These are phyloP conservation scores for Yarrowia alimentaria DNA, from an alignment of 805 yeast genomes.

Conservation along the genomic window DNA sequence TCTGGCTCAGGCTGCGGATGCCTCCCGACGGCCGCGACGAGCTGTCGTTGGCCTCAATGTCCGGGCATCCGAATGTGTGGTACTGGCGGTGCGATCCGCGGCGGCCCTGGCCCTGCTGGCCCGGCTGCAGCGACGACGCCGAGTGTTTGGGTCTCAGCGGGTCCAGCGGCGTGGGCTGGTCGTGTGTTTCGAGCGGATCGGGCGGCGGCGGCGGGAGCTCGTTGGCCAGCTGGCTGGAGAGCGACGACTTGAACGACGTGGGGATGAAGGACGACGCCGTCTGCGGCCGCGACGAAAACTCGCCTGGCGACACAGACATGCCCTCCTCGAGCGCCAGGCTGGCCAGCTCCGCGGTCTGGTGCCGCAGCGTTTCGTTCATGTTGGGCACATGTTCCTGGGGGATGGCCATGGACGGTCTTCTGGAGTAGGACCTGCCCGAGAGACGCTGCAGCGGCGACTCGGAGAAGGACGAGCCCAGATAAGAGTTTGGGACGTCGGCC, in stretches of 20 bases:
- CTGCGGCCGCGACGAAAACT: too few species aligned
- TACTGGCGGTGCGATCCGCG: conserved; percentile 14
- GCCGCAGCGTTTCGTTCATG: conserved; percentile 19
- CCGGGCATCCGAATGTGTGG: conserved; percentile 23
- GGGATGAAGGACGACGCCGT: too few species aligned
- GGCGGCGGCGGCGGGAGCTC: conserved; percentile 20
- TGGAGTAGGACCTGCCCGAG: conserved; percentile 17
- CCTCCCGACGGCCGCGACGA: too few species aligned
- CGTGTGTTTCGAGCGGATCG: conserved; percentile 3
- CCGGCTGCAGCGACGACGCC: not conserved
- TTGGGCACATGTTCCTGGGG: conserved; percentile 22
- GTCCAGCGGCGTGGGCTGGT: too few species aligned
- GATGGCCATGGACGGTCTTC: conserved; percentile 12
- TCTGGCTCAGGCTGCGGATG: too few species aligned
- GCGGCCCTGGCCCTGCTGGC: not conserved
- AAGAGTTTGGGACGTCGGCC: conserved; percentile 19
- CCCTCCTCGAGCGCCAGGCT: conserved; percentile 19
- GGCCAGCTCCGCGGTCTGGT: conserved; percentile 23
- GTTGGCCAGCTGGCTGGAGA: conserved; percentile 16
- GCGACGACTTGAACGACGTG: too few species aligned
- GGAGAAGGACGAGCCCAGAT: conserved; percentile 23
- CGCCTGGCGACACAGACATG: conserved; percentile 11
- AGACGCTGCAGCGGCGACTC: conserved; percentile 27
- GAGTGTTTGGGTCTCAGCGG: conserved; percentile 1
- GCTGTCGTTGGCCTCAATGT: conserved; percentile 11